These are phyloP conservation scores for Neurospora crassa DNA, from an alignment of 2,329 filamentous ascomycete genomes.

Conservation along the genomic window DNA sequence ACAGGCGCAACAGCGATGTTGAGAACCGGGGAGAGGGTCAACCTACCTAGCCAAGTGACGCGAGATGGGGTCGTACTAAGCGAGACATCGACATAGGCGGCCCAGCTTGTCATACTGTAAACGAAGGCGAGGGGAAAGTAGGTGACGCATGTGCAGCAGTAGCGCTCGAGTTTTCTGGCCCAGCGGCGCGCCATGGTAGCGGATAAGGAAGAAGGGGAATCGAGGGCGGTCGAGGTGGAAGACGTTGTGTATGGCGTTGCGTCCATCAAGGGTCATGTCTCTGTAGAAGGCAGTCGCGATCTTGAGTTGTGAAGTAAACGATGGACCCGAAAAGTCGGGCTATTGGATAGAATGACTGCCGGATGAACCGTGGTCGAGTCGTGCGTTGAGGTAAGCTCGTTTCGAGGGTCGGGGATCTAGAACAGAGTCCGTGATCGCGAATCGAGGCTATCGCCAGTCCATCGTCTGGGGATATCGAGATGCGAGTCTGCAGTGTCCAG, in stretches of 20 bases:
- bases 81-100: conserved; percentile 72
- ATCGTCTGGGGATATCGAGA: neutral
- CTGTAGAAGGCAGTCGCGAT: neutral
- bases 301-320: neutral
- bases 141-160: conserved; percentile 67
- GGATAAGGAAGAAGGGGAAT: conserved; percentile 22
- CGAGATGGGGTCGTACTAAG: conserved; percentile 53
- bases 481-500: neutral
- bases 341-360: neutral
- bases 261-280: conserved; percentile 14
- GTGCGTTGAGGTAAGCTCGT: neutral
- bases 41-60: conserved; percentile 48
- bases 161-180: conserved; percentile 65
- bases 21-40: conserved; percentile 3
- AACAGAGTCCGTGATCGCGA: neutral
- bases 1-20: neutral
- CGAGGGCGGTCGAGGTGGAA: conserved; percentile 1
- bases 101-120: conserved; percentile 87
- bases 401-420: neutral
- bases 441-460: neutral
- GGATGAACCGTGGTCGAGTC: neutral
- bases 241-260: conserved; percentile 6
- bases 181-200: conserved; percentile 44
- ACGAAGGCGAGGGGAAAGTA: conserved; percentile 88
- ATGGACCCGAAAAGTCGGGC: neutral